These are phyloP conservation scores for Immersiella caudata DNA, from an alignment of 495 filamentous ascomycete genomes.

Conservation along the genomic window DNA sequence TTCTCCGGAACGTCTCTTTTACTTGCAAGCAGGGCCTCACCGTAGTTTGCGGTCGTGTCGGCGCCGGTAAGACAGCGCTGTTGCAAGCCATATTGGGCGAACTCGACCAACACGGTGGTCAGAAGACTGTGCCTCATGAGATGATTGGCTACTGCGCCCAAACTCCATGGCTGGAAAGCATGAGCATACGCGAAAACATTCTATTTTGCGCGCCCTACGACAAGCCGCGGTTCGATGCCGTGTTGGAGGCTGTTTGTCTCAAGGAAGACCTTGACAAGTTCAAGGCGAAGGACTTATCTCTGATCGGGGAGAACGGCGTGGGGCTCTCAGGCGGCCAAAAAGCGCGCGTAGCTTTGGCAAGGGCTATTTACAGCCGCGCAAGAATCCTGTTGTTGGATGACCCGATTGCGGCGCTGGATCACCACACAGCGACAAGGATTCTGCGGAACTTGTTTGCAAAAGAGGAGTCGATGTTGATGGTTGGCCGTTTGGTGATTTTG, in stretches of 20 bases:
- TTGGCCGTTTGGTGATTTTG: constrained; percentile 65
- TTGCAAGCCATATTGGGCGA: constrained; percentile 80
- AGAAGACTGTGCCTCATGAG: constrained; percentile 61
- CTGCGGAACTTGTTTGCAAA: constrained; percentile 64
- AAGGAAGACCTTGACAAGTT: constrained; percentile 83
- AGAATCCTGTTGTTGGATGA: constrained; percentile 96
- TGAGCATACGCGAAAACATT: constrained; percentile 86
- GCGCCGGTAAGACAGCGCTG: constrained; percentile 78
- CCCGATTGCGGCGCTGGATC: constrained; percentile 90
- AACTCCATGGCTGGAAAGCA: constrained; percentile 87
- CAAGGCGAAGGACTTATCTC: constrained; percentile 89
- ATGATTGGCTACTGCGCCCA: constrained; percentile 82
- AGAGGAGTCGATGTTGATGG: constrained; percentile 58
- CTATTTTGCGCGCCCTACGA: constrained; percentile 76
- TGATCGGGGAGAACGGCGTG: constrained; percentile 95
- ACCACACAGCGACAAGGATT: constrained; percentile 75
- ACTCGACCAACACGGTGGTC: constrained; percentile 65
- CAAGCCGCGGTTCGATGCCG: constrained; percentile 80
- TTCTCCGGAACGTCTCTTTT: constrained; percentile 65
- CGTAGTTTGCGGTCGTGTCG: constrained; percentile 68
- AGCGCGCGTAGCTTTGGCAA: constrained; percentile 85
- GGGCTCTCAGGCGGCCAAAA: constrained; percentile 96
- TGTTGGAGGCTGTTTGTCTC: constrained; percentile 91
- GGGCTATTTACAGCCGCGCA: constrained; percentile 90
- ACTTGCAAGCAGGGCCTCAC: constrained; percentile 67